A percentile compares a stretch with the other conserved stretches of the same genome.
phyloP scores from a whole-genome alignment of 1,284 basidiomycete genomes.

The Irpex sp. region DNA sequence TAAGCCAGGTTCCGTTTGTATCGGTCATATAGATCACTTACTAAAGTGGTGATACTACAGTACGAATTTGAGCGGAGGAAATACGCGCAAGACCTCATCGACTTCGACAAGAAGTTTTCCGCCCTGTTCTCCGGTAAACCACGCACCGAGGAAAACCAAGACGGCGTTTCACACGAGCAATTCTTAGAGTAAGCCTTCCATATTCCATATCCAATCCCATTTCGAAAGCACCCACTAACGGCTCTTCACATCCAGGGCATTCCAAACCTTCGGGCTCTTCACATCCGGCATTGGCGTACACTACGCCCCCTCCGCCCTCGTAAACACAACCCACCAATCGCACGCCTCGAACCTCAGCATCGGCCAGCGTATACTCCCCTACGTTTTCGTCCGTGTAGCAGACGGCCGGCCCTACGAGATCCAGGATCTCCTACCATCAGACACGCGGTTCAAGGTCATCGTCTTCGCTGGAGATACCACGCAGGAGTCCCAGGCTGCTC shows the following conservation, averaged over 20 bases:
- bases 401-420: constrained; percentile 61
- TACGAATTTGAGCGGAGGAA: constrained; percentile 71
- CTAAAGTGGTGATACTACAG: constrained; percentile 27
- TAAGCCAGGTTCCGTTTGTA: constrained; percentile 28
- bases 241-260: constrained; percentile 35
- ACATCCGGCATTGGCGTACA: constrained; percentile 63
- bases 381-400: constrained; percentile 57
- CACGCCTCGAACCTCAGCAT: constrained; percentile 44
- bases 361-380: constrained; percentile 59
- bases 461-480: constrained; percentile 27
- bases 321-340: constrained; percentile 40
- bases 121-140: constrained; percentile 78
- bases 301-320: constrained; percentile 52
- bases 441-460: constrained; percentile 34
- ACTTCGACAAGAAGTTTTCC: constrained; percentile 76
- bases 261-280: constrained; percentile 56
- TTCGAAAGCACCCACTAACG: too few relatives aligned
- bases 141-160: constrained; percentile 46
- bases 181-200: constrained; percentile 48
- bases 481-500: constrained; percentile 33
- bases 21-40: not conserved
- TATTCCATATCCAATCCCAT: not conserved
- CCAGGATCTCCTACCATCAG: constrained; percentile 65
- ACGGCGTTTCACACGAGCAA: constrained; percentile 65
- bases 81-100: constrained; percentile 78